Evolutionary conservation across 1,284 basidiomycete genomes (phyloP), one percentile per base, ranked within the genome.

Genomic region (Somion occarium): DNA sequence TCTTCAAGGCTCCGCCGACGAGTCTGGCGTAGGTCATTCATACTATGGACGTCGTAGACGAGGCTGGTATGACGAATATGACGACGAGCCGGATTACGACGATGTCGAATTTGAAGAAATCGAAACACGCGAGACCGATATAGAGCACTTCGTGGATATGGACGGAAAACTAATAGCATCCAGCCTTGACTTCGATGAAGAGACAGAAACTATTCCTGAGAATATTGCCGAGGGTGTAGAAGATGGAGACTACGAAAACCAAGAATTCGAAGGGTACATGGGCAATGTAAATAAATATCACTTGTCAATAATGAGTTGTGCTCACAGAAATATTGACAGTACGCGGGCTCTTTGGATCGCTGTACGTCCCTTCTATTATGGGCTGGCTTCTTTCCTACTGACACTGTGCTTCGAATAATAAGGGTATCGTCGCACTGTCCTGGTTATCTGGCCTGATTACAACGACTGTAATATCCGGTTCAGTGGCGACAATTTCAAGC

Each of bases 341-440:
- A 48, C 2, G 57, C 49, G 23, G 59, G 54, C 2, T 46, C 54
- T 4, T 30, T 61, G 2, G 51, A 56, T 23, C 54, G 58, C 13
- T 61, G 54, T 58, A 46, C 44, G 46, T 25, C n/a, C n/a, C n/a
- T n/a, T n/a, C n/a, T 23, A 13, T 26, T 20, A 22, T 39, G 4
- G 18, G 38, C 22, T 5, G 23, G 4, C 25, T 19, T 13, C 22
- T 25, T 25, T 37, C 23, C 19, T 38, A 34, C 19, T 34, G 9
- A 27, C 5, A n/a, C n/a, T n/a, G n/a, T n/a, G n/a, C n/a, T n/a
- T n/a, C n/a, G n/a, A n/a, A n/a, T n/a, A n/a, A n/a, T n/a, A 23
- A 75, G 74, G 67, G 63, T 77, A 77, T 56, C 68, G 62, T 25
- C 65, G 72, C 2, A 71, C 72, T 0, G 73, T 71, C 2, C 59